These are phyloP conservation scores for Neobulgaria alba DNA, from an alignment of 2,329 filamentous ascomycete genomes.

Conservation along the genomic window DNA sequence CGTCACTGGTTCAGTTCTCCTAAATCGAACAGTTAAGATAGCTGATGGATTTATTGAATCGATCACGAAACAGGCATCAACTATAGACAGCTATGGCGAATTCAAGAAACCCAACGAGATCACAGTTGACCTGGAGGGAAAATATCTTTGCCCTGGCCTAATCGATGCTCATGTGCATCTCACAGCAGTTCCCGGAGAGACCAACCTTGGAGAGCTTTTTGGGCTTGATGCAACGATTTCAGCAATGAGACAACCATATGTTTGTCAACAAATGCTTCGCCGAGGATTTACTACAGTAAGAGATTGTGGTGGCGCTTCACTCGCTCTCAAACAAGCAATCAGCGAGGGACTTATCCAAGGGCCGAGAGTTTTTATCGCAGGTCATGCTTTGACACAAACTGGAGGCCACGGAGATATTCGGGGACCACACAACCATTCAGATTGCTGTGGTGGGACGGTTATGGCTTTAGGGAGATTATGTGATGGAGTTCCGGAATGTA, in stretches of 20 bases:
- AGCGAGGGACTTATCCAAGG: slow-evolving; percentile 46
- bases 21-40: slow-evolving; percentile 29
- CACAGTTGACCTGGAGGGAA: slow-evolving; percentile 32
- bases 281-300: slow-evolving; percentile 51
- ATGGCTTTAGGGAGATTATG: slow-evolving; percentile 37
- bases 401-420: slow-evolving; percentile 49
- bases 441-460: slow-evolving; percentile 39
- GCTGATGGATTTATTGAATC: slow-evolving; percentile 27
- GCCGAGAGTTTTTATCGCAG: slow-evolving; percentile 46
- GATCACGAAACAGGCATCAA: background rate
- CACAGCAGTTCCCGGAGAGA: slow-evolving; percentile 35
- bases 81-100: background rate
- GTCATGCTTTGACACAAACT: slow-evolving; percentile 46
- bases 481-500: slow-evolving; percentile 47
- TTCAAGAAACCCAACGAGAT: background rate
- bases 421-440: slow-evolving; percentile 34
- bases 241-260: slow-evolving; percentile 38
- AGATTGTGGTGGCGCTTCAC: slow-evolving; percentile 48
- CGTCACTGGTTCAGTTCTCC: slow-evolving; percentile 27
- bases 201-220: slow-evolving; percentile 31
- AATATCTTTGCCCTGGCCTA: slow-evolving; percentile 41
- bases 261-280: slow-evolving; percentile 40
- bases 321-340: slow-evolving; percentile 47
- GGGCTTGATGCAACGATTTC: slow-evolving; percentile 29
- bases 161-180: slow-evolving; percentile 45